A percentile compares a stretch with the other conserved stretches of the same genome.
Evolutionary conservation across 176 grass and related monocot genomes (phyloP).

Genomic region (Pontederia crassipes): DNA sequence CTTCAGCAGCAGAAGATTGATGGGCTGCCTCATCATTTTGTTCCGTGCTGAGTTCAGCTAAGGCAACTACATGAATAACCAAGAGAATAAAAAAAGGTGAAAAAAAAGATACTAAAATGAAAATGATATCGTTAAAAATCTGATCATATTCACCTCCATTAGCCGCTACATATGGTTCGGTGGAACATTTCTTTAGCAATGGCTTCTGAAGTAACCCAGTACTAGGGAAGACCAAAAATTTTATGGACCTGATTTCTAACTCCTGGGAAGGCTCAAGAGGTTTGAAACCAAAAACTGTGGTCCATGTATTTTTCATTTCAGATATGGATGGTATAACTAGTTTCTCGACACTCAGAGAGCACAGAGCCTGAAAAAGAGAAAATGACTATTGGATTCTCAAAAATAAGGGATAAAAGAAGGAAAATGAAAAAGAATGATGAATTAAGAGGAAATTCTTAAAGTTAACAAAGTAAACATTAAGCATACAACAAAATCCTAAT

Average conservation of each 20-base stretch:
- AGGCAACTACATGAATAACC: neutral
- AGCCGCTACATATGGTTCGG: conserved; percentile 24
- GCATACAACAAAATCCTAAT: too few relatives aligned
- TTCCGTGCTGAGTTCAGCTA: neutral
- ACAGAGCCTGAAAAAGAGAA: too few relatives aligned
- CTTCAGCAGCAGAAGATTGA: conserved; percentile 2
- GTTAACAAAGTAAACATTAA: too few relatives aligned
- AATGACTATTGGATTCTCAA: too few relatives aligned
- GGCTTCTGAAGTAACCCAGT: conserved; percentile 67
- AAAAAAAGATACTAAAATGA: neutral
- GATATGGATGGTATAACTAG: conserved; percentile 1
- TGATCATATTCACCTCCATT: conserved; percentile 23
- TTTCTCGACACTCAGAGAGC: too few relatives aligned
- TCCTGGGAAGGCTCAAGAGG: conserved; percentile 42
- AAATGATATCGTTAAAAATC: neutral
- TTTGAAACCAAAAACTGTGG: conserved; percentile 70
- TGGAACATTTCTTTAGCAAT: conserved; percentile 30
- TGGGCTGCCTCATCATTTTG: neutral
- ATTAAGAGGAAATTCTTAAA: too few relatives aligned
- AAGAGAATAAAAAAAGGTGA: neutral
- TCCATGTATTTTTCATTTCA: conserved; percentile 81
- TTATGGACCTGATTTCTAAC: conserved; percentile 45
- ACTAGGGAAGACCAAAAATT: conserved; percentile 72
- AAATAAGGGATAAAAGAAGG: too few relatives aligned
- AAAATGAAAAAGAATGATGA: too few relatives aligned